Percentiles rank a stretch among this genome's conserved stretches.
Conservation (phyloP, 75 land plant species). For the Azolla pinnata region DNA sequence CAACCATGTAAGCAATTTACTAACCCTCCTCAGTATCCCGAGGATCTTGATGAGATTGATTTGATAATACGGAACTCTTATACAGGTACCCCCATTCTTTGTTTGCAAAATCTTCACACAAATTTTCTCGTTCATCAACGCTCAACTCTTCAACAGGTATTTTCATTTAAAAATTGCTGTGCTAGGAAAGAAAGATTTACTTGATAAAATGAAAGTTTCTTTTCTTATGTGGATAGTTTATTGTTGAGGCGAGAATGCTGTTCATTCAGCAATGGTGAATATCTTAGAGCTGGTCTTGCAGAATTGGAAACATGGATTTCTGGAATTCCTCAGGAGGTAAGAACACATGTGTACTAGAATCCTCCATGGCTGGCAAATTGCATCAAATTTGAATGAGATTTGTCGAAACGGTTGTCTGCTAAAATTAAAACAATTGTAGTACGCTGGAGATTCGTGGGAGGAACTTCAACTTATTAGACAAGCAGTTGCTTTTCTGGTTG, state of each 20-base stretch:
- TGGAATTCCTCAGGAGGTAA: slow-evolving; percentile 75
- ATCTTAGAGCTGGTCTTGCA: slow-evolving; percentile 90
- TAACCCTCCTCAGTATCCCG: too few relatives aligned
- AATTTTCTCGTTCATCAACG: slow-evolving; percentile 64
- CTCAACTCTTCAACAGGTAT: slow-evolving; percentile 64
- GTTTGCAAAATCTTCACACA: slow-evolving; percentile 58
- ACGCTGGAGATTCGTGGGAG: slow-evolving; percentile 94
- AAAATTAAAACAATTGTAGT: slow-evolving; percentile 50
- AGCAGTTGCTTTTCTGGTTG: slow-evolving; percentile 94
- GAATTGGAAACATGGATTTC: slow-evolving; percentile 93
- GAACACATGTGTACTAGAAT: too few relatives aligned
- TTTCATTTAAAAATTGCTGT: neutral
- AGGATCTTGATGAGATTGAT: neutral
- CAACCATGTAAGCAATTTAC: slow-evolving; percentile 60
- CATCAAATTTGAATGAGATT: neutral
- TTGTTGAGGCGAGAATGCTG: slow-evolving; percentile 87
- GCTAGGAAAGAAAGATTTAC: neutral
- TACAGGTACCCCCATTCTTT: slow-evolving; percentile 55
- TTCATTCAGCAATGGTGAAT: slow-evolving; percentile 96
- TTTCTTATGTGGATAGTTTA: slow-evolving; percentile 36
- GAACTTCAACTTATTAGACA: slow-evolving; percentile 92
- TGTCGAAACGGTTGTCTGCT: neutral
- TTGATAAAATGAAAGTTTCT: neutral
- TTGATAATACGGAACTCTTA: neutral
- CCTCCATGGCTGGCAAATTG: neutral